Base-by-base conservation (phyloP, 1,139 yeast genomes). In the Oligophagozyma castellii region DNA sequence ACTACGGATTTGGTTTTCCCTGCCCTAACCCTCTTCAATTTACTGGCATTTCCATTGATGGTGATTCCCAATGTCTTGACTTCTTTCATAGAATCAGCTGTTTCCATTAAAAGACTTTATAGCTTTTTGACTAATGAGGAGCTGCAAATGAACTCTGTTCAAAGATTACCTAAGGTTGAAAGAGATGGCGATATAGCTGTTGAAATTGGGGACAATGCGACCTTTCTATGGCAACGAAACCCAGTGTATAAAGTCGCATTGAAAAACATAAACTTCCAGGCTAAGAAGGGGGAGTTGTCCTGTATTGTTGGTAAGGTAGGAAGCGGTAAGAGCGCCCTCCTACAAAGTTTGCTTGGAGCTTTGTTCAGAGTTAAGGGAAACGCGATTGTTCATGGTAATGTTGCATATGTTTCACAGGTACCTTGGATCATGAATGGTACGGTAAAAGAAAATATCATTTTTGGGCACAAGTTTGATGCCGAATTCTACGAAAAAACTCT, bases 391-490 rank as follows among this genome's bases (percentile, higher is more conserved):
- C 76, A 70, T 44, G 98, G 98, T 30, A 65, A 68, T 26, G 63
- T 84, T 24, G 95, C 96, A 0, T 89, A 86, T 55, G 95, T 80
- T 24, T 78, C 95, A 3, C 98, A 89, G 57, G 63, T 67, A n/a
- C 73, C 96, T 2, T 89, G 96, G 96, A 83, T 89, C 36, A 81
- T 83, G 81, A 89, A 89, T 50, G 95, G 93, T 27, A 64, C 93
- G 5, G 84, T 89, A 11, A 78, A 73, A 44, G 95, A 86, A 21
- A 89, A 89, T 48, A 79, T 89, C 46, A 53, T 83, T 38, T 89
- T 89, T 58, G 96, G 96, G 19, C 81, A 79, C 53, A 74, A 71
- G 48, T 80, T 63, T 48, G 95, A 89, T 45, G 71, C 80, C 13
- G 73, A 64, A 13, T 81, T 83, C 42, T 89, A 89, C 55, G 68